Evolutionary conservation across 495 filamentous ascomycete species (phyloP).

Genomic region (Aspergillus wentii): DNA sequence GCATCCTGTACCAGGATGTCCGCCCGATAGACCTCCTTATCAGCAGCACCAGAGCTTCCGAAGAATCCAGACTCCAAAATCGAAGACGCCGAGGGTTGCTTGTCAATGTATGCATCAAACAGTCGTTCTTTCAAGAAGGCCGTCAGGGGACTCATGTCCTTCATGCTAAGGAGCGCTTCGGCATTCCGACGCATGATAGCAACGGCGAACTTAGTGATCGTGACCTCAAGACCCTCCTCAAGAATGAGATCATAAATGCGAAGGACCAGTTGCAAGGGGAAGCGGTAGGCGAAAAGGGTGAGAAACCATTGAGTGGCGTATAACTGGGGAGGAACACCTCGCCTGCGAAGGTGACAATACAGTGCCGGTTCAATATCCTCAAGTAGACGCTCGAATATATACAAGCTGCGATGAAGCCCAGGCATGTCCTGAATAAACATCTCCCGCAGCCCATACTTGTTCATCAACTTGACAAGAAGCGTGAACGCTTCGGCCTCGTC

Average conservation of each 20-base stretch:
- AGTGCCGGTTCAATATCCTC: slow-evolving; percentile 93
- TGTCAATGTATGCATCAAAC: slow-evolving; percentile 96
- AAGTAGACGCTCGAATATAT: slow-evolving; percentile 90
- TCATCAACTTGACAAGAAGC: slow-evolving; percentile 90
- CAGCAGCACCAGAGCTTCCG: slow-evolving; percentile 78
- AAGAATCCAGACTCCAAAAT: slow-evolving; percentile 97
- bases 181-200: slow-evolving; percentile 94
- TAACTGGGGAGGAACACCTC: slow-evolving; percentile 81
- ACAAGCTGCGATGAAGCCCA: slow-evolving; percentile 86
- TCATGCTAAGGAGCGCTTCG: slow-evolving; percentile 71
- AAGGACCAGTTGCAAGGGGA: slow-evolving; percentile 91
- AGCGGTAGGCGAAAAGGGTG: slow-evolving; percentile 97
- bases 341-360: slow-evolving; percentile 89
- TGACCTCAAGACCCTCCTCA: slow-evolving; percentile 85
- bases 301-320: slow-evolving; percentile 99
- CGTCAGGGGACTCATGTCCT: slow-evolving; percentile 83
- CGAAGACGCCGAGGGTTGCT: slow-evolving; percentile 77
- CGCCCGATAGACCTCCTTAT: slow-evolving; percentile 93
- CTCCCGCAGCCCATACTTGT: slow-evolving; percentile 87
- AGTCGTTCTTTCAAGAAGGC: slow-evolving; percentile 87
- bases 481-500: slow-evolving; percentile 96
- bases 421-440: slow-evolving; percentile 97
- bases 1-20: slow-evolving; percentile 92
- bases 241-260: slow-evolving; percentile 96
- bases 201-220: slow-evolving; percentile 89